Base-by-base conservation (phyloP, 2,329 filamentous ascomycete genomes). In the Scleromitrula shiraiana region DNA sequence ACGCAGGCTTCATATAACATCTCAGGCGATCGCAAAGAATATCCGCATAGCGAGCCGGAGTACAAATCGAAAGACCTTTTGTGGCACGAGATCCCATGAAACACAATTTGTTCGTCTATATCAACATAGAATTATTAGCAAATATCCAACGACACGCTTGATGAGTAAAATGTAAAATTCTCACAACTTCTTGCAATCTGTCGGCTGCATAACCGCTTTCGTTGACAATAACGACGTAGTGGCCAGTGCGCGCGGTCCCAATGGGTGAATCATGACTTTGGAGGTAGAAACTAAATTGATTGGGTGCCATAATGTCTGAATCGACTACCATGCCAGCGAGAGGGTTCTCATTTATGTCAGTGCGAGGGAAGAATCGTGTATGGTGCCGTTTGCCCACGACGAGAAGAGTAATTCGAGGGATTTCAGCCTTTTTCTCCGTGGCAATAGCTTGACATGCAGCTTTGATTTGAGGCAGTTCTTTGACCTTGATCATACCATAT, bases 11-110 rank as follows among this genome's bases (percentile, higher is more conserved):
- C 7, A 90, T 72, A 62, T 93, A 90, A 10, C 74, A 73, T 0
- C 88, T 73, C 0, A 85, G 83, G 2, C 88, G 75, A 55, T 87
- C 84, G 60, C 86, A 91, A 3, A 91, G 76, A 27, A 94, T 71
- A 63, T 95, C 88, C 0, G 89, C 88, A 60, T 94, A 95, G 69
- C 94, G 93, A 0, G 88, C 88, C 0, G 88, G 87, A 0, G 89
- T 87, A 57, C 84, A 91, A 57, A 93, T 80, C 57, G 83, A 87
- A 35, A 95, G 86, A 0, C 86, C 82, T 63, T 87, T 88, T n/a
- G 86, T 90, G 0, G 88, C 86, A 2, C 88, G 79, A 7, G 85
- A 85, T 58, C 83, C 94, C 0, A 85, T 69, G 62, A 91, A 91
- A 66, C 86, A 91, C 57, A 94, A 69, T 35, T 84, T 77, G 61